These are phyloP conservation scores for Cryptosporidium xiaoi DNA, from an alignment of 169 alveolate species.

Conservation along the genomic window DNA sequence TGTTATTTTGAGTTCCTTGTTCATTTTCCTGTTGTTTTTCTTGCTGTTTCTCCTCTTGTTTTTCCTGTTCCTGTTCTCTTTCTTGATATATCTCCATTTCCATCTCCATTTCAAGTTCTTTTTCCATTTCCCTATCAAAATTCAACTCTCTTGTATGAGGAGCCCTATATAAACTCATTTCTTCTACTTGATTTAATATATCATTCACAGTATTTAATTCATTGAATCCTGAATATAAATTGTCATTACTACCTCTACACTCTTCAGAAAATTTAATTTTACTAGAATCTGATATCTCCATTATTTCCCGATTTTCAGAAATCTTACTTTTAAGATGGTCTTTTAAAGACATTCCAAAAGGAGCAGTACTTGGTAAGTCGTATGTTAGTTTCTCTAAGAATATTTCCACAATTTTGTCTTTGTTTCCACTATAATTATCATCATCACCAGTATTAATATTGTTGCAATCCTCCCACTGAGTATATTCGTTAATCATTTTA, in stretches of 20 bases:
- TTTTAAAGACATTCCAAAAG: slow-evolving; percentile 69
- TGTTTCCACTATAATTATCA: not conserved
- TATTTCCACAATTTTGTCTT: slow-evolving; percentile 77
- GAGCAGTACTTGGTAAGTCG: slow-evolving; percentile 74
- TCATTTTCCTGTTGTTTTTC: slow-evolving; percentile 72
- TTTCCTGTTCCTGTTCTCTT: slow-evolving; percentile 77
- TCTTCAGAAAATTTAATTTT: not conserved
- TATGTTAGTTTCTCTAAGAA: slow-evolving; percentile 79
- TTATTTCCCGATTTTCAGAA: slow-evolving; percentile 62
- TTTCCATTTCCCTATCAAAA: slow-evolving; percentile 78
- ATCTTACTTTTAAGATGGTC: slow-evolving; percentile 71
- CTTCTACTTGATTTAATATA: slow-evolving; percentile 43
- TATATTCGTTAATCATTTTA: slow-evolving; percentile 82
- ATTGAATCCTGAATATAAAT: no score
- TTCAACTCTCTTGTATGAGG: no score
- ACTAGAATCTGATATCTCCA: not conserved
- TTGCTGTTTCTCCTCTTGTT: slow-evolving; percentile 78
- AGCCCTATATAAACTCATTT: slow-evolving; percentile 22
- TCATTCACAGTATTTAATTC: not conserved
- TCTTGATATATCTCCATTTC: slow-evolving; percentile 73
- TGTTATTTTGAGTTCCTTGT: not conserved
- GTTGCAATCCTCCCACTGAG: slow-evolving; percentile 77
- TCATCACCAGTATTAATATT: not conserved
- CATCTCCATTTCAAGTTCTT: slow-evolving; percentile 79
- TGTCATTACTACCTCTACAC: no score